Evolutionary conservation across 129 eudicot genomes (phyloP).

Genomic region (Flaveria brownii): DNA sequence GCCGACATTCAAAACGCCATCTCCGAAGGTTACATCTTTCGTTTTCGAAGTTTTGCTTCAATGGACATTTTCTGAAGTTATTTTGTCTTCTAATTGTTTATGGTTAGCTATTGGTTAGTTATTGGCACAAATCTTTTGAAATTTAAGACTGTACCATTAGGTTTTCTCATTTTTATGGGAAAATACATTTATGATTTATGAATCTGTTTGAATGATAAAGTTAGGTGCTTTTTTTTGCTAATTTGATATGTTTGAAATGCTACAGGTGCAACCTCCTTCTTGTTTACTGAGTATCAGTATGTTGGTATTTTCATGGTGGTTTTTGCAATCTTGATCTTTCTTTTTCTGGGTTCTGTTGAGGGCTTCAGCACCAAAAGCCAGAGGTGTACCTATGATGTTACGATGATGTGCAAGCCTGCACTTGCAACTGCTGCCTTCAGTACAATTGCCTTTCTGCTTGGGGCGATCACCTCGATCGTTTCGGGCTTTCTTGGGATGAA

Average conservation of each 20-base stretch:
- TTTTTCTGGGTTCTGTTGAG: slow-evolving; percentile 78
- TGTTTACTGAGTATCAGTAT: slow-evolving; percentile 72
- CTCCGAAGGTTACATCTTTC: slow-evolving; percentile 59
- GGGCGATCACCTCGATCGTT: slow-evolving; percentile 72
- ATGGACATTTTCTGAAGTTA: too few relatives aligned
- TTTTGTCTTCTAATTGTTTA: too few relatives aligned
- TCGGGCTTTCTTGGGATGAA: slow-evolving; percentile 94
- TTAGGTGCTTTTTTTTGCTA: background rate
- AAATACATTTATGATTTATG: too few relatives aligned
- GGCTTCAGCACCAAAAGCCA: slow-evolving; percentile 70
- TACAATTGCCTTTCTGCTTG: slow-evolving; percentile 70
- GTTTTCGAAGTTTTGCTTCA: background rate
- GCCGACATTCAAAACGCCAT: slow-evolving; percentile 86
- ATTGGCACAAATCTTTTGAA: background rate
- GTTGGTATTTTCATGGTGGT: slow-evolving; percentile 86
- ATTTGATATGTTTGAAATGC: background rate
- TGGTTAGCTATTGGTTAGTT: background rate
- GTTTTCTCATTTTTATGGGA: too few relatives aligned
- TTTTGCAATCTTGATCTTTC: slow-evolving; percentile 69
- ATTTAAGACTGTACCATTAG: too few relatives aligned
- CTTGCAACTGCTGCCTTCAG: slow-evolving; percentile 81
- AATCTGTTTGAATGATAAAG: too few relatives aligned
- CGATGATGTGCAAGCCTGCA: slow-evolving; percentile 71
- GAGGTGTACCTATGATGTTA: slow-evolving; percentile 55
- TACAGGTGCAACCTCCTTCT: slow-evolving; percentile 81